A percentile compares a stretch with the other conserved stretches of the same genome.
These are phyloP conservation scores for Penicillium pancosmium DNA, from an alignment of 495 filamentous ascomycete species.

Conservation along the genomic window DNA sequence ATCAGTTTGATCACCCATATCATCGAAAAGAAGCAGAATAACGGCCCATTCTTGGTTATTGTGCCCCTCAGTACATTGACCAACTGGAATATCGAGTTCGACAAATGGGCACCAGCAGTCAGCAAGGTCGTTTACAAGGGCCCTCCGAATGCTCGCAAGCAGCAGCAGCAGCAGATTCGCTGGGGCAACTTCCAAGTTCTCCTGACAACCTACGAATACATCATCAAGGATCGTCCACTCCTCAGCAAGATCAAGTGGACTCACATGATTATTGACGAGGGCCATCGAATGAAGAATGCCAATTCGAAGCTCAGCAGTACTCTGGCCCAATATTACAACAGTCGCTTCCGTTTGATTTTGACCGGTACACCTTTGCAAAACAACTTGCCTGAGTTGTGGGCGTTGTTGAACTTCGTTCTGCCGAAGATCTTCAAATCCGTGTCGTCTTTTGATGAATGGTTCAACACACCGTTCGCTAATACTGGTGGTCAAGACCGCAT, in stretches of 20 bases:
- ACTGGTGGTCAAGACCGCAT: constrained; percentile 98
- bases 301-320: constrained; percentile 95
- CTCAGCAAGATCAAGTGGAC: constrained; percentile 98
- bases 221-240: constrained; percentile 96
- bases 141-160: constrained; percentile 83
- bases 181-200: constrained; percentile 96
- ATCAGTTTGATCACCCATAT: constrained; percentile 97
- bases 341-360: constrained; percentile 92
- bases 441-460: constrained; percentile 99
- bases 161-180: constrained; percentile 89
- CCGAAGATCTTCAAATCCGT: constrained; percentile 99
- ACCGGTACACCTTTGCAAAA: constrained; percentile 98
- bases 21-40: constrained; percentile 92
- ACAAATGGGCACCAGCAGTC: constrained; percentile 95
- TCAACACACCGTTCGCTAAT: constrained; percentile 98
- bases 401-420: constrained; percentile 95
- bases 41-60: constrained; percentile 93
- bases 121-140: constrained; percentile 93
- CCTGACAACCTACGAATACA: constrained; percentile 97
- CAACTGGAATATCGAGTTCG: constrained; percentile 98
- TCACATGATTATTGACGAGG: constrained; percentile 99
- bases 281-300: constrained; percentile 99
- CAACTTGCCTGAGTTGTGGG: constrained; percentile 95
- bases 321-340: constrained; percentile 90
- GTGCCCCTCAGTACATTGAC: constrained; percentile 95